These are phyloP conservation scores for Podaxis sp. DNA, from an alignment of 768 basidiomycete genomes.

Conservation along the genomic window DNA sequence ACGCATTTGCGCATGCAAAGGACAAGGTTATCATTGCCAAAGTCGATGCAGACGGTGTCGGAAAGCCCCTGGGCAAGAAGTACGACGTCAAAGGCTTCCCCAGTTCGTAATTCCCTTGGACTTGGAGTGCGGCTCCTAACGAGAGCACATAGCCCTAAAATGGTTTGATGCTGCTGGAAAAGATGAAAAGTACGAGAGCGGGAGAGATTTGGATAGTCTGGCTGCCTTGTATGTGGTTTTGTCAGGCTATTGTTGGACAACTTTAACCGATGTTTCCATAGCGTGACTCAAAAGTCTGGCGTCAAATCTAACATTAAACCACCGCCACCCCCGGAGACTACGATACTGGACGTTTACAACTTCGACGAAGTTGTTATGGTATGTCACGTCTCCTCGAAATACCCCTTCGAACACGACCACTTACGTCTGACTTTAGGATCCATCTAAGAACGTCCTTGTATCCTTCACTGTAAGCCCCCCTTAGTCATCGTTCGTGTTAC, in stretches of 20 bases:
- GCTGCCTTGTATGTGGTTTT: conserved; percentile 61
- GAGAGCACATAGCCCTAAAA: conserved; percentile 63
- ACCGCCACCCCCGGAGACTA: conserved; percentile 71
- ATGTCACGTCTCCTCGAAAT: conserved; percentile 17
- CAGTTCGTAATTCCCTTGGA: conserved; percentile 50
- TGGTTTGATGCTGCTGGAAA: conserved; percentile 82
- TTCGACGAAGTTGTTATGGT: conserved; percentile 78
- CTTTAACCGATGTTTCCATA: conserved; percentile 25
- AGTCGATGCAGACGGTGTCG: conserved; percentile 88
- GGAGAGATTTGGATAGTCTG: conserved; percentile 78
- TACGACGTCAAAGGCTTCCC: conserved; percentile 85
- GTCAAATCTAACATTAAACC: conserved; percentile 88
- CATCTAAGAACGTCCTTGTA: conserved; percentile 80
- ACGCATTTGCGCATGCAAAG: conserved; percentile 76
- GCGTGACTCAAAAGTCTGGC: conserved; percentile 71
- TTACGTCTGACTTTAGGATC: conserved; percentile 38
- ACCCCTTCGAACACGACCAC: background rate
- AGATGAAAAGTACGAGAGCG: conserved; percentile 68
- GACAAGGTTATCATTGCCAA: conserved; percentile 89
- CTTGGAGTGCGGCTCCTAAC: conserved; percentile 12
- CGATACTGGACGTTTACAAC: conserved; percentile 64
- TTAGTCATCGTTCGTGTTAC: conserved; percentile 8
- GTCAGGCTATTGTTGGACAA: background rate
- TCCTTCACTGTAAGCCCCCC: conserved; percentile 62
- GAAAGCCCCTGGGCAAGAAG: conserved; percentile 71